Base-by-base conservation (phyloP, 1,284 basidiomycete genomes). In the Ustanciosporium gigantosporum region DNA sequence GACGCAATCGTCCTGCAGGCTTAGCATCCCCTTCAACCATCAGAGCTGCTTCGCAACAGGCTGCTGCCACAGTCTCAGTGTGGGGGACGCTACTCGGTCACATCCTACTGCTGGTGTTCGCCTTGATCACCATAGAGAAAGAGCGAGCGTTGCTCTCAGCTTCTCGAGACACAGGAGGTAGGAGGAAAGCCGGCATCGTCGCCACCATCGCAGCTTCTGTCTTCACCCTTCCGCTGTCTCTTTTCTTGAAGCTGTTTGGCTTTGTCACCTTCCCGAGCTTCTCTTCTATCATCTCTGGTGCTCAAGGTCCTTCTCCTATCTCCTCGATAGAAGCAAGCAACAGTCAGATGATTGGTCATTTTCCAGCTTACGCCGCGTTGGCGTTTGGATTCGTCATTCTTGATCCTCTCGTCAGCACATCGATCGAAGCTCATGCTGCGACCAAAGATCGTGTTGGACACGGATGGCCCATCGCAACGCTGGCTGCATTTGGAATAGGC, bases 381-480 rank as follows among this genome's bases (percentile, higher is more conserved):
- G 66, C 67, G 13, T 57, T 74, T 14, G 60, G 61, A 4, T 35
- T 64, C 22, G 25, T 77, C 7, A 53, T 76, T 19, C 67, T 74
- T 25, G 74, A 77, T 25, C 66, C 68, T 11, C 50, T 77, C 9
- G 58, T 77, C 29, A 57, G 64, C 32, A 60, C 67, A 17, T 67
- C 74, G 19, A 53, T 77, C 15, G 72, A 76, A 36, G 47, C 68
- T 7, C 74, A 77, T 36, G 72, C 67, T 9, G 60, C 64, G 2
- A 42, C 67, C 7, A 46, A 61, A 20, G 49, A 66, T n/a, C 50
- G 70, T 14, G 68, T 70, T 1, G 43, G 47, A 5, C 73, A 76
- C 25, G 74, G 68, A 11, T 77, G 74, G 74, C 72, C 71, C 2
- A 56, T 74, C 17, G 72, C 65, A 4, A 59, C 73, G 4, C 48